Percentiles rank a stretch among this genome's conserved stretches.
phyloP scores from a whole-genome alignment of 805 yeast genomes.

The Metschnikowia vanudenii region DNA sequence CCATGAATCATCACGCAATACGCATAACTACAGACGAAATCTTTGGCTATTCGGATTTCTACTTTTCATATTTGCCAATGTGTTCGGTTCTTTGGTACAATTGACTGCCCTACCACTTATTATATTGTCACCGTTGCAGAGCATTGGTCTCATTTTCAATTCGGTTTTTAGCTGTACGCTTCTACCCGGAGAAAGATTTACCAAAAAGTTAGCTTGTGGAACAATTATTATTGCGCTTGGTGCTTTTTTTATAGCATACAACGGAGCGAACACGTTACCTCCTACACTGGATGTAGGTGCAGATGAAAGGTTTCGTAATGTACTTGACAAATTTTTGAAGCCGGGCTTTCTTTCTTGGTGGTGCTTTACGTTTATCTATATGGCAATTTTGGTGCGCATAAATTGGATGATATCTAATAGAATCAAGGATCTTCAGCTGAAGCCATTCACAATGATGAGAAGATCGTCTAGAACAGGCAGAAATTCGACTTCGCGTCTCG shows the following conservation, averaged over 20 bases:
- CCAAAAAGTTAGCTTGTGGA: slow-evolving; percentile 55
- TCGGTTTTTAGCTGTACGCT: slow-evolving; percentile 64
- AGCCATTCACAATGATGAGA: slow-evolving; percentile 5
- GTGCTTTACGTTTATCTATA: slow-evolving; percentile 31
- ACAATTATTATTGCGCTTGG: slow-evolving; percentile 70
- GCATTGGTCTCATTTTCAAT: slow-evolving; percentile 85
- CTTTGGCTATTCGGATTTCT: slow-evolving; percentile 76
- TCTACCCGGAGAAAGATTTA: slow-evolving; percentile 66
- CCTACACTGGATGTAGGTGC: slow-evolving; percentile 26
- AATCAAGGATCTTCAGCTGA: slow-evolving; percentile 11
- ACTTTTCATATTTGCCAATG: slow-evolving; percentile 68
- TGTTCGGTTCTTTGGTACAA: slow-evolving; percentile 80
- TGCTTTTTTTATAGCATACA: slow-evolving; percentile 73
- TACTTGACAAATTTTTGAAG: slow-evolving; percentile 38
- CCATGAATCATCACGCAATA: slow-evolving; percentile 20
- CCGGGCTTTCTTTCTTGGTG: slow-evolving; percentile 60
- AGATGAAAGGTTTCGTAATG: slow-evolving; percentile 35
- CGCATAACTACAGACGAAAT: slow-evolving; percentile 43
- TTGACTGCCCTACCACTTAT: slow-evolving; percentile 80
- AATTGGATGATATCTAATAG: slow-evolving; percentile 23
- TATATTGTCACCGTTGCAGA: slow-evolving; percentile 77
- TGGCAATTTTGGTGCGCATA: slow-evolving; percentile 25
- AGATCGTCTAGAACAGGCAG: slow-evolving; percentile 10
- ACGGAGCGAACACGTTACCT: slow-evolving; percentile 46
- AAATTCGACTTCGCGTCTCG: slow-evolving; percentile 20